Percentiles rank a stretch among this genome's conserved stretches.
Evolutionary conservation across 1,284 basidiomycete genomes (phyloP).

Genomic region (Cutaneotrichosporon sp.): DNA sequence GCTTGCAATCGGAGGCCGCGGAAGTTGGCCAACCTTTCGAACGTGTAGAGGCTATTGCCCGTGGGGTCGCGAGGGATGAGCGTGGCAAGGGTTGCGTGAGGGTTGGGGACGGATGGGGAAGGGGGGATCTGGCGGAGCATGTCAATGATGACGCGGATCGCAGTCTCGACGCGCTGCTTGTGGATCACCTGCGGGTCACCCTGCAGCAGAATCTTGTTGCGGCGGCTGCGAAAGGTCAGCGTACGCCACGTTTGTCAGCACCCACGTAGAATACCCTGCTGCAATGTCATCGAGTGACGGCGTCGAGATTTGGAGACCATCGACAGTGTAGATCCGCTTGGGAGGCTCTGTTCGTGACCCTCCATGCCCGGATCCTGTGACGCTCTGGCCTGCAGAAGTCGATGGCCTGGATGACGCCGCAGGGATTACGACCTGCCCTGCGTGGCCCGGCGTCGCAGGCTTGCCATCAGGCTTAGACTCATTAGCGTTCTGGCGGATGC

Average conservation of each 20-base stretch:
- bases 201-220: constrained; percentile 43
- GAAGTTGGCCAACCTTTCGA: constrained; percentile 46
- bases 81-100: constrained; percentile 26
- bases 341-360: constrained; percentile 45
- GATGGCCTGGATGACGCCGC: constrained; percentile 1
- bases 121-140: constrained; percentile 42
- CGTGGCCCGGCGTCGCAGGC: not conserved
- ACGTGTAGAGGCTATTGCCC: constrained; percentile 34
- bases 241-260: not conserved
- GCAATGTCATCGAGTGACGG: constrained; percentile 37
- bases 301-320: constrained; percentile 29
- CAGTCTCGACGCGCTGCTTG: constrained; percentile 51
- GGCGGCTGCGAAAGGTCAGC: constrained; percentile 27
- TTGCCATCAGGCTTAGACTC: constrained; percentile 6
- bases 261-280: constrained; percentile 25
- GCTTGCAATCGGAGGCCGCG: constrained; percentile 41
- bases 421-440: not conserved
- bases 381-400: constrained; percentile 13
- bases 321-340: constrained; percentile 41
- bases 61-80: constrained; percentile 34
- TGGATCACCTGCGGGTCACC: constrained; percentile 48
- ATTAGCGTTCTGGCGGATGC: constrained; percentile 2
- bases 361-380: constrained; percentile 31
- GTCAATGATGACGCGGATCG: constrained; percentile 50
- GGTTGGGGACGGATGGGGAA: constrained; percentile 27